Base-by-base conservation (phyloP, 2,329 filamentous ascomycete species). In the Beauveria varroae region DNA sequence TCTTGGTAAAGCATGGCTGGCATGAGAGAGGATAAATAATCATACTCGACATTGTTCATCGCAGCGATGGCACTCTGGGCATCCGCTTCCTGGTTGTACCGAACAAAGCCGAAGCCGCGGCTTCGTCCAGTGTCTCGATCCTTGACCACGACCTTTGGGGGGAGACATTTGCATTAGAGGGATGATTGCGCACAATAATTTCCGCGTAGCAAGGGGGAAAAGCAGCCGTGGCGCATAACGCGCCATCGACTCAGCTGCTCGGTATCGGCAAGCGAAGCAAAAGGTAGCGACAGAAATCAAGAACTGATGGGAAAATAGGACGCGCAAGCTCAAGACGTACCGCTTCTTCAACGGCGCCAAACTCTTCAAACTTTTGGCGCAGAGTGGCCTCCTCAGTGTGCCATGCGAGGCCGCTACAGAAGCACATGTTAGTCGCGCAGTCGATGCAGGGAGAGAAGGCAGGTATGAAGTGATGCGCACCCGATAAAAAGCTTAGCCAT, bases 401-500 rank as follows among this genome's bases (percentile, higher is more conserved):
- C 95, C 95, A 99, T 71, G 95, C 91, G 68, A 99, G 91, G 83
- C 95, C 95, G 73, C 93, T 96, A 64, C 41, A 57, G 47, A 56
- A 53, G 61, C 47, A 24, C 40, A 63, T 59, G 64, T 41, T 22
- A 53, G 50, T 43, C 22, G 20, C 47, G 59, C 57, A 34, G 41
- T 41, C 10, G 30, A 34, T 14, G 30, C 24, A 30, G 16, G 7
- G 16, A 22, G 40, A 43, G 5, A 12, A 26, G 16, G 16, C n/a
- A 37, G 22, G 22, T 14, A 37, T 22, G 47, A 22, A 3, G 22
- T 16, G 46, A 59, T 57, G 73, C 88, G 79, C 82, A 96, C 92
- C 92, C 92, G 75, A 96, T 91, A 75, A 97, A 97, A 70, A 97
- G 85, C 78, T 97, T 97, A 63, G 92, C 88, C 93, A 96, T 96